Percentiles rank a stretch among this genome's conserved stretches.
Evolutionary conservation across 768 basidiomycete species (phyloP).

Genomic region (Podaxis sp.): DNA sequence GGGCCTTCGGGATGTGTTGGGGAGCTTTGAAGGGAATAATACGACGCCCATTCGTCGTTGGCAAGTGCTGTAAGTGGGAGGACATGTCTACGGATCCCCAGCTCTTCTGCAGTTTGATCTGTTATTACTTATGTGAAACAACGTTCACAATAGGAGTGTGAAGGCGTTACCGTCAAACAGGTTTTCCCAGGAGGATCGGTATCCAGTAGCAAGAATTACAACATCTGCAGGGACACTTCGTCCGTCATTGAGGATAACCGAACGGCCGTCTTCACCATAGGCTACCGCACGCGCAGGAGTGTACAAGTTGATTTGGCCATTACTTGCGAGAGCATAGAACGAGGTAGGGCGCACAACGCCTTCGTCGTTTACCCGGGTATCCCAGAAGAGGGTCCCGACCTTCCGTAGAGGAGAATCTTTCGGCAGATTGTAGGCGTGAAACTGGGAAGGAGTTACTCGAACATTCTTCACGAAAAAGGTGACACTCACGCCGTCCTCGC

Average conservation of each 20-base stretch:
- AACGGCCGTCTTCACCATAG: conserved; percentile 33
- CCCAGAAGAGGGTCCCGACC: conserved; percentile 35
- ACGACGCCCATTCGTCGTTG: conserved; percentile 4
- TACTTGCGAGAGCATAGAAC: conserved; percentile 48
- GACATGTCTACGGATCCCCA: conserved; percentile 46
- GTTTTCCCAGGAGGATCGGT: conserved; percentile 53
- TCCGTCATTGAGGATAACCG: conserved; percentile 43
- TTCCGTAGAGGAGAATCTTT: conserved; percentile 50
- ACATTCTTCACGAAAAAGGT: background rate
- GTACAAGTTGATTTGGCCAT: conserved; percentile 46
- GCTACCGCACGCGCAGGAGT: conserved; percentile 40
- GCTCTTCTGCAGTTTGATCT: conserved; percentile 46
- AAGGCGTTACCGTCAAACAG: conserved; percentile 26
- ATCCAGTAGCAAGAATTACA: conserved; percentile 60
- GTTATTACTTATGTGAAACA: background rate
- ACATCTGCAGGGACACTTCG: conserved; percentile 37
- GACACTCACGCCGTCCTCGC: conserved; percentile 34
- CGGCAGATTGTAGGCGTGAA: conserved; percentile 31
- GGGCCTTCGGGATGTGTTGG: background rate
- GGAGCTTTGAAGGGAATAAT: background rate
- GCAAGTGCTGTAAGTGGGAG: conserved; percentile 17
- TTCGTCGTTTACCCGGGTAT: conserved; percentile 46
- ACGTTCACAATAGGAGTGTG: too few relatives aligned
- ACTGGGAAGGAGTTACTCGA: conserved; percentile 14
- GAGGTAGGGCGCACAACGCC: conserved; percentile 43